Evolutionary conservation across 2,329 filamentous ascomycete species (phyloP).

Genomic region (Cladosporium halotolerans): DNA sequence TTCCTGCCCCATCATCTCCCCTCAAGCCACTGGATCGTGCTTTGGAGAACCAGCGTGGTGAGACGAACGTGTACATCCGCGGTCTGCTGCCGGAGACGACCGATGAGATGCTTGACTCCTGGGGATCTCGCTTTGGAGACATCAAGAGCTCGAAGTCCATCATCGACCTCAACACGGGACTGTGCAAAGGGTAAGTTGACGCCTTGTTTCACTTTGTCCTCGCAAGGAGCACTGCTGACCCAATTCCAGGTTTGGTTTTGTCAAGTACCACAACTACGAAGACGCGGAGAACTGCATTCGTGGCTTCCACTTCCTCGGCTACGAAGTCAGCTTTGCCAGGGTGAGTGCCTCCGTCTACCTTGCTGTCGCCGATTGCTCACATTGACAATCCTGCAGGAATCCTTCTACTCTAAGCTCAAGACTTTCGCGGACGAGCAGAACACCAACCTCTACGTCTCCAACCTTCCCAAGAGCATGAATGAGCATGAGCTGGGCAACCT

Average conservation of each 20-base stretch:
- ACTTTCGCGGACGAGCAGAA: slow-evolving; percentile 83
- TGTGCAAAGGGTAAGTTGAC: slow-evolving; percentile 81
- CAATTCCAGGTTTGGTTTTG: slow-evolving; percentile 77
- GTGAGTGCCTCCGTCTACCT: slow-evolving; percentile 45
- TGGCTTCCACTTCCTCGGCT: slow-evolving; percentile 87
- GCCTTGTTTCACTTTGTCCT: slow-evolving; percentile 8
- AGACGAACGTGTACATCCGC: slow-evolving; percentile 97
- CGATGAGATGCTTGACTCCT: slow-evolving; percentile 77
- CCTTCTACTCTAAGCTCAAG: slow-evolving; percentile 96
- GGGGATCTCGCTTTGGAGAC: slow-evolving; percentile 80
- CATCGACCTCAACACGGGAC: slow-evolving; percentile 85
- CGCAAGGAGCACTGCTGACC: slow-evolving; percentile 25
- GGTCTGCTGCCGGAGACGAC: slow-evolving; percentile 93
- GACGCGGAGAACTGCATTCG: slow-evolving; percentile 95
- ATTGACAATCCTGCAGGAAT: slow-evolving; percentile 58
- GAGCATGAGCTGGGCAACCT: slow-evolving; percentile 78
- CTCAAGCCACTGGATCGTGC: slow-evolving; percentile 90
- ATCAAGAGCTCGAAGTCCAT: slow-evolving; percentile 98
- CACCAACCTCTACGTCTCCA: slow-evolving; percentile 97
- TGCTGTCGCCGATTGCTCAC: slow-evolving; percentile 9
- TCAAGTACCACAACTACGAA: slow-evolving; percentile 82
- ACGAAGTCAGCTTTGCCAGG: slow-evolving; percentile 94
- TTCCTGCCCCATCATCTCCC: slow-evolving; percentile 81
- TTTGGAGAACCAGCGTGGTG: slow-evolving; percentile 87
- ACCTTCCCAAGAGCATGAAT: slow-evolving; percentile 84